Evolutionary conservation across 345 rosid species (phyloP).

Genomic region (Syzygium oleosum): DNA sequence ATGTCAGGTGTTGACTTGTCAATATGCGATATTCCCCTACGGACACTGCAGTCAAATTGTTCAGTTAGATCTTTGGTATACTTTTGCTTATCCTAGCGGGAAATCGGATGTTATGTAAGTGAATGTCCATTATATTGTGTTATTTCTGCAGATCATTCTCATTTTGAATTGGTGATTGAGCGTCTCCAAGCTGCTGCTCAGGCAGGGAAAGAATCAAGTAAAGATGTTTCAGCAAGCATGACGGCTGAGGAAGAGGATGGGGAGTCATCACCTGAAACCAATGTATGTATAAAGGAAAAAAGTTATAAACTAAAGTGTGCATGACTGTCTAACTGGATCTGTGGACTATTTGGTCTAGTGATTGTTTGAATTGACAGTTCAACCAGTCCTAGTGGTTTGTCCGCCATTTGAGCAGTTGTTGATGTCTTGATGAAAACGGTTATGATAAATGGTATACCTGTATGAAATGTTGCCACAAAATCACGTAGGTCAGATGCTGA

Average conservation of each 20-base stretch:
- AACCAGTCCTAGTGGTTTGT: not conserved
- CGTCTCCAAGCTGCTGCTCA: constrained; percentile 43
- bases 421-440: not conserved
- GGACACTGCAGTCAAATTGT: not conserved
- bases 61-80: not conserved
- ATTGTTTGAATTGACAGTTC: not conserved
- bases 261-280: constrained; percentile 20
- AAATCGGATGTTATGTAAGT: not conserved
- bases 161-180: constrained; percentile 51
- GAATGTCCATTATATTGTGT: not conserved
- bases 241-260: constrained; percentile 21
- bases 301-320: not conserved
- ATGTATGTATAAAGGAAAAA: constrained; percentile 15
- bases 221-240: constrained; percentile 20
- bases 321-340: not conserved
- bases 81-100: not conserved
- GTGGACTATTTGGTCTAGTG: not conserved
- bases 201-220: constrained; percentile 22
- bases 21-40: not conserved
- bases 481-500: not conserved
- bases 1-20: not conserved
- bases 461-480: not conserved
- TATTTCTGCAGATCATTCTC: constrained; percentile 41
- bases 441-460: not conserved
- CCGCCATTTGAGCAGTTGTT: not conserved